A percentile compares a stretch with the other conserved stretches of the same genome.
Conservation (phyloP, 148 eudicot species). For the Chenopodium formosanum region DNA sequence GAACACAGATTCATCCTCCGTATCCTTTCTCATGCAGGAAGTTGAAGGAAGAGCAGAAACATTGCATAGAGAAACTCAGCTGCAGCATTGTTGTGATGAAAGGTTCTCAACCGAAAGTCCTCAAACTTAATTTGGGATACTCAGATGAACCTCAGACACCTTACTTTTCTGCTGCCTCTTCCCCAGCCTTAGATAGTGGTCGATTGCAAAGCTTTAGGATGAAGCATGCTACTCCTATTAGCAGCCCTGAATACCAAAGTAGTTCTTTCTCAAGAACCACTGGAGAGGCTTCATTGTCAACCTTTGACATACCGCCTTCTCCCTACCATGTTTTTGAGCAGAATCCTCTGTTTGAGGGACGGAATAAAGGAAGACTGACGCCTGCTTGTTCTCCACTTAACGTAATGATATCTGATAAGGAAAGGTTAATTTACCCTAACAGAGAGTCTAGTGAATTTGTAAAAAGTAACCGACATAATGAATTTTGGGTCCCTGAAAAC, state of each 20-base stretch:
- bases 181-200: conserved; percentile 52
- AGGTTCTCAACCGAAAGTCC: conserved; percentile 73
- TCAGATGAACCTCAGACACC: conserved; percentile 69
- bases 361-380: conserved; percentile 38
- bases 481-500: conserved; percentile 41
- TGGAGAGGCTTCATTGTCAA: conserved; percentile 43
- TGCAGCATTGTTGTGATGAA: conserved; percentile 88
- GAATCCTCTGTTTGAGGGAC: conserved; percentile 79
- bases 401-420: conserved; percentile 23
- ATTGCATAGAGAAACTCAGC: conserved; percentile 72
- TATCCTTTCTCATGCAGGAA: conserved; percentile 44
- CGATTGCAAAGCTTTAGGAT: conserved; percentile 43
- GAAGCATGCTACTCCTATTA: conserved; percentile 76
- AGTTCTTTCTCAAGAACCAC: conserved; percentile 62
- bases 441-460: conserved; percentile 23
- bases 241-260: conserved; percentile 77
- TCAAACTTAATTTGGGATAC: conserved; percentile 62
- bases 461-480: conserved; percentile 24
- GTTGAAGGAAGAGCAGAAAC: conserved; percentile 72
- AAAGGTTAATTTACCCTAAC: conserved; percentile 32
- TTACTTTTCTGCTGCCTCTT: conserved; percentile 75
- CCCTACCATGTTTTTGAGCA: conserved; percentile 61
- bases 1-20: neutral
- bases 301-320: conserved; percentile 48
- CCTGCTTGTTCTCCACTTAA: conserved; percentile 28